These are phyloP conservation scores for Polyporus arcularius DNA, from an alignment of 768 basidiomycete species.

Conservation along the genomic window DNA sequence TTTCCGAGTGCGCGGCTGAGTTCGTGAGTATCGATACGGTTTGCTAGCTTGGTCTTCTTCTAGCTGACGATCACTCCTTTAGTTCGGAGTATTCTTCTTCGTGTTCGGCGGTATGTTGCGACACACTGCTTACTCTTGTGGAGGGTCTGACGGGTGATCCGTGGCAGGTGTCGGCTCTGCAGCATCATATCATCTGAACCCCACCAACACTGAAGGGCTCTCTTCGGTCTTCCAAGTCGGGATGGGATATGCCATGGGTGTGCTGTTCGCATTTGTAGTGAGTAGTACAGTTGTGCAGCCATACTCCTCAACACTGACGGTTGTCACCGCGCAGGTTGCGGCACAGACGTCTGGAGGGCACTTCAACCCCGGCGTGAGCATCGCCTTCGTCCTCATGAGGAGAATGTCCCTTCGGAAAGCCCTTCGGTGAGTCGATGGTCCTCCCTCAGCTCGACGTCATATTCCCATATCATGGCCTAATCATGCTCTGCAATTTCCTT, in stretches of 20 bases:
- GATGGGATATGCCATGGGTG: constrained; percentile 39
- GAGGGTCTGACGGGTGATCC: background rate
- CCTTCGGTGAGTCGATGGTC: constrained; percentile 38
- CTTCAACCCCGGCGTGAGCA: constrained; percentile 58
- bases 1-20: constrained; percentile 36
- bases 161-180: constrained; percentile 35
- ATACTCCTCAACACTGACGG: background rate
- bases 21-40: constrained; percentile 18
- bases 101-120: constrained; percentile 26
- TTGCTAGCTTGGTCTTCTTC: background rate
- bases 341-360: constrained; percentile 40
- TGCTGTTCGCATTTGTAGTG: constrained; percentile 37
- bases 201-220: constrained; percentile 22
- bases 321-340: constrained; percentile 19
- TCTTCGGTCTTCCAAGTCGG: constrained; percentile 36
- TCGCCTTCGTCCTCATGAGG: constrained; percentile 53
- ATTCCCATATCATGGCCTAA: background rate
- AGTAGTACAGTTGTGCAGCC: background rate
- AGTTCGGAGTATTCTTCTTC: constrained; percentile 35
- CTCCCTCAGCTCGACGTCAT: background rate
- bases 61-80: background rate
- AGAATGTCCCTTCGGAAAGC: constrained; percentile 57
- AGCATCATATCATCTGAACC: constrained; percentile 30
- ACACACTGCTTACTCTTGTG: background rate
- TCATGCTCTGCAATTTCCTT: background rate